Base-by-base conservation (phyloP, 176 grass and related monocot species). In the Zoysia pacifica region DNA sequence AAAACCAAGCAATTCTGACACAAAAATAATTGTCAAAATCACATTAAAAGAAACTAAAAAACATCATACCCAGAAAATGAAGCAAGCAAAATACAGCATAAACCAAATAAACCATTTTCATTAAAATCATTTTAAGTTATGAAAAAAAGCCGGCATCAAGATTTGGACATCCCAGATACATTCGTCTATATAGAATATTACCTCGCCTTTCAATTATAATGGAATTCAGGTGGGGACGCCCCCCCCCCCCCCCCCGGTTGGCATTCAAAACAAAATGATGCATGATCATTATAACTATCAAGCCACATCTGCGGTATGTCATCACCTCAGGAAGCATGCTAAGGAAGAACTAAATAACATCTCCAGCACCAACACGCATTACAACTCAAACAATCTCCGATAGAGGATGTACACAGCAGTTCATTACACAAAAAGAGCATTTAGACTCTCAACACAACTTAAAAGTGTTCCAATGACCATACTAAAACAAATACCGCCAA, bases 111-210 rank as follows among this genome's bases (percentile, higher is more conserved):
- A 6, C 60, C 12, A 51, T 3, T 60, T 48, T 18, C 48, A 7
- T 35, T 14, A n/a, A 2, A 71, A 49, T 12, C 52, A 76, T 71
- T 37, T 76, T 70, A 64, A 81, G 48, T 9, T 56, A 81, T 76
- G 59, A 35, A 65, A 65, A 74, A 74, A 15, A 70, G 19, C 64
- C 5, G 48, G 16, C 45, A 75, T 69, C 40, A 54, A 63, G 19
- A 42, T 42, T 67, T 75, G 47, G 36, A 62, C 16, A 72, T 15
- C 50, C 15, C 12, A 15, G 7, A 42, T 83, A 9, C 8, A 69
- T 72, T 72, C 46, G 72, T 83, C 37, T 67, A 87, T 62, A 48
- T 3, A 7, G 56, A 53, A 59, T 53, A 62, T 53, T n/a, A 54
- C 43, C 13, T 64, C 9, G 15, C 20, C 45, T 71, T 16, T 28